Evolutionary conservation across 768 basidiomycete genomes (phyloP), one percentile per base, ranked within the genome.

Genomic region (Rossbeevera mucosa): DNA sequence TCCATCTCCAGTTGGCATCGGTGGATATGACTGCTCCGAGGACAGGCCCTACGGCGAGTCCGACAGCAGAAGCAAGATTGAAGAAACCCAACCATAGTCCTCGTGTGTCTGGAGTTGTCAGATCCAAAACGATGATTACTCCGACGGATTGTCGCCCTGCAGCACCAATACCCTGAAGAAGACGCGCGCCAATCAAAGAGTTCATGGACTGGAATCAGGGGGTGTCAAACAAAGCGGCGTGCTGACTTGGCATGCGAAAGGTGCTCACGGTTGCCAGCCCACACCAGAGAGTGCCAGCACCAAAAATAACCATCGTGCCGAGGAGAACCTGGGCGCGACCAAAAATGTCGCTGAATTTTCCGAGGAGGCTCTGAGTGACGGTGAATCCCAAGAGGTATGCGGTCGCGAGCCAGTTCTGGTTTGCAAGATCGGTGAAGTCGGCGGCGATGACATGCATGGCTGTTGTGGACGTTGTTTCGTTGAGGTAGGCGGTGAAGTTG

Each of bases 1-100:
- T 59, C 76, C 76, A 78, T 55, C 76, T 62, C 77, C 76, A 78
- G 7, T 67, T 44, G 7, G 71, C 57, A 38, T 76, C 67, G 55
- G 75, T 72, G 4, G 76, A 71, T 46, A 79, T 67, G 31, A 74
- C 60, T 20, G 78, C 78, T 7, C 77, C 78, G 5, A 79, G 54
- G 12, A 79, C 67, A 2, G 77, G 78, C 1, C 78, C 77, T 33
- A 76, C 61, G 31, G 78, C 72, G 7, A 72, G 63, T n/a, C 76
- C 75, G n/a, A 73, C 48, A 24, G 75, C 70, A 21, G 76, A 70
- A 1, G 71, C 59, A 29, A 67, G 63, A 33, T 64, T 71, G 56
- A 70, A 70, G 57, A 68, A 71, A 2, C 69, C 69, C 12, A 71
- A 54, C 71, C 71, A 71, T 12, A 71, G n/a, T 2, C 64, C 66